Evolutionary conservation across 345 rosid species (phyloP), one percentile per base, ranked within the genome.

Genomic region (Eutrema japonicum): DNA sequence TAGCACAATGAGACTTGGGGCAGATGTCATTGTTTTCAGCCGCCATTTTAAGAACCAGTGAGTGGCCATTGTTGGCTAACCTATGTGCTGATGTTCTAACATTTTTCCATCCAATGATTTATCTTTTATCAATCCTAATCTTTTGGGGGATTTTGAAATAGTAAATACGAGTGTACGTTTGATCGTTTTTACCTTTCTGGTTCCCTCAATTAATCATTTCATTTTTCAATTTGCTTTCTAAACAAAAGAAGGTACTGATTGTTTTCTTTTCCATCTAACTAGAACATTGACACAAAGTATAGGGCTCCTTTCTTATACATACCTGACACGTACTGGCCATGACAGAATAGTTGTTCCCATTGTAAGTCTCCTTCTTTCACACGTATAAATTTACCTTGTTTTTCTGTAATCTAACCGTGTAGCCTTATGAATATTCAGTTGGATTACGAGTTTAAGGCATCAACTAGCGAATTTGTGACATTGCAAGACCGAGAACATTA

Each of bases 1-100:
- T 10, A 88, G 98, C 82, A 82, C 97, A 66, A 91, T 89, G 96
- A 85, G 98, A 80, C 96, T 94, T 73, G 97, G 98, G 73, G 97
- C 93, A 57, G 98, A 91, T 80, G 98, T 86, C 53, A 81, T 94
- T 38, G 95, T 94, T 72, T 89, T 94, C 86, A 94, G 91, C 81
- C 86, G 97, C 71, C 85, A 83, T 77, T 7, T 65, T 57, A 71
- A 76, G 50, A 66, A 92, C 46, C 82, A 90, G 99, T 95, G 73
- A 68, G 90, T 71, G 70, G 76, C 48, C 46, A 10, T 49, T 69
- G 48, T 22, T 66, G n/a, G 11, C 46, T 46, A 48, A 3, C 43
- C 12, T 52, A 66, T 61, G 52, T 40, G 63, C 55, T 30, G 36
- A 32, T 46, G 62, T 56, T 68, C 46, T 26, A 53, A 49, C 38